These are phyloP conservation scores for Stagonosporopsis chrysanthemi DNA, from an alignment of 2,329 filamentous ascomycete genomes.

Conservation along the genomic window DNA sequence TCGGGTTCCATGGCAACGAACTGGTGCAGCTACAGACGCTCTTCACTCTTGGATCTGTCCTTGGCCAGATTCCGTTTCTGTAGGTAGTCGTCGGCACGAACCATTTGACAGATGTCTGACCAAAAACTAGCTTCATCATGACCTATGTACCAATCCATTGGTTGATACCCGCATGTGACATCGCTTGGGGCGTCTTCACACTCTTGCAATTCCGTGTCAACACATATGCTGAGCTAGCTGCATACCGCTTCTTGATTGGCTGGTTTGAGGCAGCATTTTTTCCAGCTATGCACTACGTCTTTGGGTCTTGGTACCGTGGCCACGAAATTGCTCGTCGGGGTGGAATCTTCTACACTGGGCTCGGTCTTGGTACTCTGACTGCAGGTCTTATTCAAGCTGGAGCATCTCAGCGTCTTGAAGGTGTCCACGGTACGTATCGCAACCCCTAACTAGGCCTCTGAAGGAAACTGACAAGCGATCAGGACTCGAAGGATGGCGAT, in stretches of 20 bases:
- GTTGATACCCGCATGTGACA: conserved; percentile 58
- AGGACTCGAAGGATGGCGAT: conserved; percentile 27
- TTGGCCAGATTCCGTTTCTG: conserved; percentile 59
- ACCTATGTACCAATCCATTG: conserved; percentile 54
- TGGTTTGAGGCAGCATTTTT: conserved; percentile 57
- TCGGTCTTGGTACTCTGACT: conserved; percentile 59
- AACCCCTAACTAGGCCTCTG: background rate
- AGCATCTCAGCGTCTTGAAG: conserved; percentile 61
- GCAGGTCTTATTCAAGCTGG: conserved; percentile 55
- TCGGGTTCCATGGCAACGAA: conserved; percentile 59
- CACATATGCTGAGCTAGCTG: conserved; percentile 57
- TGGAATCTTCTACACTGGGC: conserved; percentile 60
- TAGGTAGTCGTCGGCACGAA: conserved; percentile 22
- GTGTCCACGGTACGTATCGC: conserved; percentile 48
- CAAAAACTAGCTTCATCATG: conserved; percentile 49
- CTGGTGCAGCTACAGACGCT: conserved; percentile 62
- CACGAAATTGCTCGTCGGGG: conserved; percentile 53
- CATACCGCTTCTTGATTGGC: conserved; percentile 62
- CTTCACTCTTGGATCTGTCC: conserved; percentile 58
- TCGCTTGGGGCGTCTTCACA: conserved; percentile 63
- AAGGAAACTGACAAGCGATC: background rate
- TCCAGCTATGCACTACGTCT: conserved; percentile 32
- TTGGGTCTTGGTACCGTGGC: conserved; percentile 56
- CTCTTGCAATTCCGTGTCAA: conserved; percentile 60
- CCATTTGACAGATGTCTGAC: background rate